phyloP scores from a whole-genome alignment of 148 eudicot species.

The Rhododendron henanense region DNA sequence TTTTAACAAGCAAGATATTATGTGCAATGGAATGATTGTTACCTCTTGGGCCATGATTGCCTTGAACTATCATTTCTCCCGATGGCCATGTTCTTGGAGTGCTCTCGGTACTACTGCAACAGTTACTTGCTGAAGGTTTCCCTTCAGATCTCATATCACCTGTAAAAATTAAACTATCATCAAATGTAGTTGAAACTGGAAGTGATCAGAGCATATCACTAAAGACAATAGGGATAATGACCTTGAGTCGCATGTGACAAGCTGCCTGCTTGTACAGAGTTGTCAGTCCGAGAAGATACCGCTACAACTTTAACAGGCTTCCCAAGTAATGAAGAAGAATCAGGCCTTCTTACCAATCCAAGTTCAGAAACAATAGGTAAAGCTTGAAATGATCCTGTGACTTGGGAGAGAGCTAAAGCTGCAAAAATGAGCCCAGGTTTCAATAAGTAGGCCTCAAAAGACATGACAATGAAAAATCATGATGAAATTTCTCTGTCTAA shows the following conservation, averaged over 20 bases:
- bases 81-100: conserved; percentile 50
- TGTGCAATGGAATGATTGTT: neutral
- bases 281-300: conserved; percentile 43
- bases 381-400: conserved; percentile 32
- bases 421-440: conserved; percentile 17
- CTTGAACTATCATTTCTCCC: conserved; percentile 45
- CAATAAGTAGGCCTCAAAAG: conserved; percentile 7
- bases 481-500: conserved; percentile 3
- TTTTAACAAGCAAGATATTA: neutral
- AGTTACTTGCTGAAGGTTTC: conserved; percentile 37
- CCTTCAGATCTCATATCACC: conserved; percentile 45
- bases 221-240: conserved; percentile 9
- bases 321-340: conserved; percentile 33
- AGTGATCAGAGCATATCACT: neutral
- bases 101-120: conserved; percentile 66
- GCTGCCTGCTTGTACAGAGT: conserved; percentile 33
- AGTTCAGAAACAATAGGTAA: conserved; percentile 40
- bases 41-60: conserved; percentile 65
- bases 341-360: conserved; percentile 29
- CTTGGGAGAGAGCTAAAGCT: conserved; percentile 46
- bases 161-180: conserved; percentile 13
- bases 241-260: conserved; percentile 44
- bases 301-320: conserved; percentile 35
- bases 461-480: neutral
- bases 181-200: neutral